Conservation (phyloP, 2,329 filamentous ascomycete genomes). For the Claviceps pusilla region DNA sequence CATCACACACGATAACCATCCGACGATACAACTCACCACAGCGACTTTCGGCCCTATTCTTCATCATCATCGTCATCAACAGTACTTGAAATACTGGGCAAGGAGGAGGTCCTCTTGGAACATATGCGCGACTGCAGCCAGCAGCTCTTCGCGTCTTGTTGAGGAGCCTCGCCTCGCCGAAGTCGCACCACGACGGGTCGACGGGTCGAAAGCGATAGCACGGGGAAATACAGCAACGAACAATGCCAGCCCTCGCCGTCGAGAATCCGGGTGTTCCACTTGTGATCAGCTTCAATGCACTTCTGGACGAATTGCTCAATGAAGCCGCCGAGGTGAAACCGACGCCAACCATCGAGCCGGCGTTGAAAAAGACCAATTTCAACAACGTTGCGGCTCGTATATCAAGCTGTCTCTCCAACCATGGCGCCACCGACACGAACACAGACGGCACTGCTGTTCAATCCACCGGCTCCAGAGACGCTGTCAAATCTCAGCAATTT, state of each 20-base stretch:
- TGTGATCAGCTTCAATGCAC: constrained; percentile 35
- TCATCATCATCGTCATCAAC: background rate
- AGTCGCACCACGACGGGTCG: constrained; percentile 1
- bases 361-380: constrained; percentile 56
- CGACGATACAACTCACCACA: background rate
- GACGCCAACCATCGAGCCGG: constrained; percentile 51
- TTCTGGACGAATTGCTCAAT: constrained; percentile 42
- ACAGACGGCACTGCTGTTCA: constrained; percentile 11
- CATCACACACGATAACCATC: background rate
- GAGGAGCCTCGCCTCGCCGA: background rate
- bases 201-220: background rate
- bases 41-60: background rate
- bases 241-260: constrained; percentile 35
- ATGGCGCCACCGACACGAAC: constrained; percentile 13
- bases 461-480: constrained; percentile 24
- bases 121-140: background rate
- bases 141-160: background rate
- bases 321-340: constrained; percentile 46
- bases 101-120: background rate
- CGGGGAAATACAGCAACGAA: constrained; percentile 15
- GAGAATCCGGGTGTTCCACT: constrained; percentile 34
- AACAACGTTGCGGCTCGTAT: constrained; percentile 32
- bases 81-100: background rate
- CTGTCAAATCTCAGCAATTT: constrained; percentile 35
- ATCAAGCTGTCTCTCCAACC: constrained; percentile 17